Base-by-base conservation (phyloP, 129 eudicot species). In the Solidago caesia region DNA sequence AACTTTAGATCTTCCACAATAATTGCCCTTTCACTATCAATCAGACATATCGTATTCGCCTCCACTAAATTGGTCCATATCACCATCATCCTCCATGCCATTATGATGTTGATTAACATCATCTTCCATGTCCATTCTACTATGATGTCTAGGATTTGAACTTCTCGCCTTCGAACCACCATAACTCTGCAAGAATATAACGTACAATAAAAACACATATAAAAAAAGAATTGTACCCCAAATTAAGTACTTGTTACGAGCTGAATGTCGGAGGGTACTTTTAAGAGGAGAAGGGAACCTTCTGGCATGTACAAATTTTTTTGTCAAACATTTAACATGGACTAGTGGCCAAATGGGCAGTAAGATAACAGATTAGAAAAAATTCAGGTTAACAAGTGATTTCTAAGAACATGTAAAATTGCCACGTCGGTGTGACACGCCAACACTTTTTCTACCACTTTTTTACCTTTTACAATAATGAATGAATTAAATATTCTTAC, bases 61-160 rank as follows among this genome's bases (percentile, higher is more conserved):
- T 5, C 73, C 82, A 55, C 82, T 79, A 5, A 66, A 79, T 44
- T 73, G 82, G 44, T 71, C 82, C 82, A 79, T 79, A 64, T 79
- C 77, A 67, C 29, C 80, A 41, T 13, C 76, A 66, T 66, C 74
- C 7, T 59, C 81, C 81, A 77, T 77, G 61, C 74, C 44, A 42
- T 64, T 29, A 49, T 64, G 79, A 69, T 68, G 81, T 41, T 75
- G 79, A 12, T 39, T 59, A 45, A 59, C 71, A 64, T 75, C 81
- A 68, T 77, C 81, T 8, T 77, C 81, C 70, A 77, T 77, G 26
- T 77, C 81, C 79, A 75, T 51, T 75, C 79, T 75, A 64, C 61
- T 68, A 53, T 64, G 71, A 77, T 77, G 75, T 67, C 82, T 79
- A 64, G 73, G 43, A 67, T 79, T 72, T 45, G 60, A 53, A 79